These are phyloP conservation scores for Cicer bijugum DNA, from an alignment of 306 rosid genomes.

Conservation along the genomic window DNA sequence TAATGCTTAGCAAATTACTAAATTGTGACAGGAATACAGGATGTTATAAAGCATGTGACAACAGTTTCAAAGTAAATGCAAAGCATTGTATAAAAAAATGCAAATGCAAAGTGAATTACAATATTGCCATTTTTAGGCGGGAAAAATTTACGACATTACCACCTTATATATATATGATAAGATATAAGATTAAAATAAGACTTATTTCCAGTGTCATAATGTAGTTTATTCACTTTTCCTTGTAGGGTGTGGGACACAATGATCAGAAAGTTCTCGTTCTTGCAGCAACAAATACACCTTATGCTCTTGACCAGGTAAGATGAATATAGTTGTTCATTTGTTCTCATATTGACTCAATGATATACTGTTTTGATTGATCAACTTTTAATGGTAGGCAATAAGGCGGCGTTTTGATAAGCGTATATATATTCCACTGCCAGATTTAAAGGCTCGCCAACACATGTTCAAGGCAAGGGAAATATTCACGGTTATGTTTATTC, in stretches of 20 bases:
- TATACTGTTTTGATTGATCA: conserved; percentile 44
- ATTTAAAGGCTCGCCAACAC: conserved; percentile 90
- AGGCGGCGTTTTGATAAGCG: conserved; percentile 99
- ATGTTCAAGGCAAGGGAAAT: conserved; percentile 81
- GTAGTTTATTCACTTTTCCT: conserved; percentile 39
- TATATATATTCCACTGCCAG: conserved; percentile 97
- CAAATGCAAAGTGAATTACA: neutral
- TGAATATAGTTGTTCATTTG: conserved; percentile 35
- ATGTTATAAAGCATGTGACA: neutral
- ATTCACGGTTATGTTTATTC: conserved; percentile 32
- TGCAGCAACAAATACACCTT: conserved; percentile 98
- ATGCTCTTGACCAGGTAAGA: conserved; percentile 93
- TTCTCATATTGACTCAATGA: conserved; percentile 3
- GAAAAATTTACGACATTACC: neutral
- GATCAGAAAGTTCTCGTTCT: conserved; percentile 99
- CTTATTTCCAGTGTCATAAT: conserved; percentile 21
- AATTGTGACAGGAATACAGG: neutral
- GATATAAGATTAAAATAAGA: neutral
- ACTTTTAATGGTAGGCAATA: conserved; percentile 73
- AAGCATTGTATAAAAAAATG: neutral
- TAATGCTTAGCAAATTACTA: neutral
- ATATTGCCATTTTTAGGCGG: neutral
- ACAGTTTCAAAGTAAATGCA: neutral
- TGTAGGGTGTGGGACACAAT: conserved; percentile 92
- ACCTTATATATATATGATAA: neutral